Base-by-base conservation (phyloP, 1,284 basidiomycete genomes). In the Mycena sp. region DNA sequence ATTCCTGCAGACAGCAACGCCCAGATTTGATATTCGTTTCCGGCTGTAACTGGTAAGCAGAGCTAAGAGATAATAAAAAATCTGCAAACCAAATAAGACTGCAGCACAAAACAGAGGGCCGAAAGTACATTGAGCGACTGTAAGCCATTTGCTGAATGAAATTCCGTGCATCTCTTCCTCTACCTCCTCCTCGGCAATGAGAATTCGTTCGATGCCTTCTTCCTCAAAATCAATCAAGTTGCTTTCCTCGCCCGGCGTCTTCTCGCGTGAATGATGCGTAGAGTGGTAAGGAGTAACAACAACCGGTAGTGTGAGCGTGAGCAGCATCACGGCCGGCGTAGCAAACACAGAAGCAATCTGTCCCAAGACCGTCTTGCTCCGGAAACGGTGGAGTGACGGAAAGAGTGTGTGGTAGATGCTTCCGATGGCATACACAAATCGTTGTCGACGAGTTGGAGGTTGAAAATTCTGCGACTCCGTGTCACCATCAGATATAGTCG, bases 281-380 rank as follows among this genome's bases (percentile, higher is more conserved):
- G 71, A 72, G 16, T 82, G 77, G 69, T 89, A 87, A 4, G 85
- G 82, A n/a, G 82, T 88, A 23, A 92, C 86, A 37, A 96, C 93
- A 4, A 99, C 96, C 3, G 96, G 96, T 6, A 98, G 81, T 0
- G 97, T 99, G 17, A 98, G 71, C 0, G 96, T 98, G 54, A 99
- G 81, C 12, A 85, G 81, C 74, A 98, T 80, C 6, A 99, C 89
- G 0, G 96, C 94, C 0, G 97, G 97, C 0, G 90, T 89, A 7
- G 95, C 95, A 58, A 96, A 85, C 16, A 98, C 70, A 0, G 91
- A 88, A 0, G 93, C 90, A 19, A 93, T 77, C 76, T 89, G 89
- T 4, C 92, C 92, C 7, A 92, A 68, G 57, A 88, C 71, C 11
- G 90, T 89, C 76, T 97, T 96, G 48, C 83, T 80, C 28, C 80